Conservation (phyloP, 2,329 filamentous ascomycete genomes). For the Onygenales sp. region DNA sequence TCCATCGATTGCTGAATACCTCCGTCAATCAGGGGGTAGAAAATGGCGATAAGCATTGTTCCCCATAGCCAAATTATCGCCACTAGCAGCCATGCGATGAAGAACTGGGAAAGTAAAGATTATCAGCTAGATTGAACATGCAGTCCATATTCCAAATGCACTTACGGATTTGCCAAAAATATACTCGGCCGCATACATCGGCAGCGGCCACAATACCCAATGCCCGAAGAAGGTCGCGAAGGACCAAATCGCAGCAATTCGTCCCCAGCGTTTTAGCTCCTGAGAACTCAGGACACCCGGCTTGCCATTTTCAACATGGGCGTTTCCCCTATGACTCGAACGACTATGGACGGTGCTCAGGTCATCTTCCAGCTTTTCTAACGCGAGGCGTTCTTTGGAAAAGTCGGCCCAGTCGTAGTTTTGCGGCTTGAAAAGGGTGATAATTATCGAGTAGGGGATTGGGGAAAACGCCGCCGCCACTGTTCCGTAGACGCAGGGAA, state of each 20-base stretch:
- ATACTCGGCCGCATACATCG: slow-evolving; percentile 45
- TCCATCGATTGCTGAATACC: slow-evolving; percentile 17
- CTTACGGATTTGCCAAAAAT: slow-evolving; percentile 31
- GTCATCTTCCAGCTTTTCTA: slow-evolving; percentile 12
- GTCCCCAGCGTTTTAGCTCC: slow-evolving; percentile 38
- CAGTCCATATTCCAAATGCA: slow-evolving; percentile 15
- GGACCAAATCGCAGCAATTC: slow-evolving; percentile 38
- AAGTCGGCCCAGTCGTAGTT: slow-evolving; percentile 35
- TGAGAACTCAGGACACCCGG: not conserved
- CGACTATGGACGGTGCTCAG: not conserved
- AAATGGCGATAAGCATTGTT: slow-evolving; percentile 40
- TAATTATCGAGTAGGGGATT: slow-evolving; percentile 39
- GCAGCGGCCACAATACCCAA: slow-evolving; percentile 47
- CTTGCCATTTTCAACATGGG: not conserved
- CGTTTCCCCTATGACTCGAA: not conserved
- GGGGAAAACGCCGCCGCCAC: slow-evolving; percentile 46
- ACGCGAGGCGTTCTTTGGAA: slow-evolving; percentile 20
- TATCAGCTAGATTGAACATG: not conserved
- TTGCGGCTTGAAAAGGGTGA: slow-evolving; percentile 38
- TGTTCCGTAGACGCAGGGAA: slow-evolving; percentile 46
- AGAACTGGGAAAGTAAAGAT: slow-evolving; percentile 28
- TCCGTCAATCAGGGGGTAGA: slow-evolving; percentile 44
- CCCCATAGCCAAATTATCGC: slow-evolving; percentile 46
- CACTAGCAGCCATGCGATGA: slow-evolving; percentile 41
- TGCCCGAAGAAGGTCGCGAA: slow-evolving; percentile 43